Percentiles rank a stretch among this genome's conserved stretches.
These are phyloP conservation scores for Rhodomyrtus psidioides DNA, from an alignment of 441 rosid species.

Conservation along the genomic window DNA sequence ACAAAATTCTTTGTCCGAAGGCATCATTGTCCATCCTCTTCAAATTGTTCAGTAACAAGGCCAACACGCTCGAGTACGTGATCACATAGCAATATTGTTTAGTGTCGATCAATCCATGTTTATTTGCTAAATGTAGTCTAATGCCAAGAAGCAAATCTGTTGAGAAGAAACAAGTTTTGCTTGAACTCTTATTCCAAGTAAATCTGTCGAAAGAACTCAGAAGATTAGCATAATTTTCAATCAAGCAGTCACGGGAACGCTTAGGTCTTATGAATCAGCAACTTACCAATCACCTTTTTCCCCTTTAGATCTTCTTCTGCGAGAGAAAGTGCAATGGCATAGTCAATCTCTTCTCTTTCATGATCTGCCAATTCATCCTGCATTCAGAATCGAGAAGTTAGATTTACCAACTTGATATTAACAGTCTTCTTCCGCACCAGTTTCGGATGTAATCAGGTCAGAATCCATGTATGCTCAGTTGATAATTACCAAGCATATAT, in stretches of 20 bases:
- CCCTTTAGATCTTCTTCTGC: constrained; percentile 44
- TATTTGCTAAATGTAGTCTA: background rate
- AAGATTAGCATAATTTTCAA: background rate
- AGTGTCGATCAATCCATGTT: background rate
- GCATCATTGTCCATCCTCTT: background rate
- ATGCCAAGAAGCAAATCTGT: background rate
- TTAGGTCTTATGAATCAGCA: background rate
- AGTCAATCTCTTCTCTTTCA: constrained; percentile 44
- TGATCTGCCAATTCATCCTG: constrained; percentile 46
- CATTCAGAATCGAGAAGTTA: constrained; percentile 5
- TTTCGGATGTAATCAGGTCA: background rate
- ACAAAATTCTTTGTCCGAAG: background rate
- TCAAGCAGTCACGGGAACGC: background rate
- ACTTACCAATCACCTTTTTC: constrained; percentile 49
- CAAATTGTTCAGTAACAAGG: background rate
- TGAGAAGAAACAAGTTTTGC: background rate
- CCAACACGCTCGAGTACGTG: background rate
- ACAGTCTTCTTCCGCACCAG: background rate
- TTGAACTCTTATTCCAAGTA: background rate
- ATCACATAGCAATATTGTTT: background rate
- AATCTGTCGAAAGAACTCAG: background rate
- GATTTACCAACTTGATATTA: background rate
- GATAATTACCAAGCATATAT: background rate
- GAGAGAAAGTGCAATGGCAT: constrained; percentile 51
- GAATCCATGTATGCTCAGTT: background rate